Evolutionary conservation across 2,329 filamentous ascomycete genomes (phyloP).

Genomic region (Diaporthe aspalathi): DNA sequence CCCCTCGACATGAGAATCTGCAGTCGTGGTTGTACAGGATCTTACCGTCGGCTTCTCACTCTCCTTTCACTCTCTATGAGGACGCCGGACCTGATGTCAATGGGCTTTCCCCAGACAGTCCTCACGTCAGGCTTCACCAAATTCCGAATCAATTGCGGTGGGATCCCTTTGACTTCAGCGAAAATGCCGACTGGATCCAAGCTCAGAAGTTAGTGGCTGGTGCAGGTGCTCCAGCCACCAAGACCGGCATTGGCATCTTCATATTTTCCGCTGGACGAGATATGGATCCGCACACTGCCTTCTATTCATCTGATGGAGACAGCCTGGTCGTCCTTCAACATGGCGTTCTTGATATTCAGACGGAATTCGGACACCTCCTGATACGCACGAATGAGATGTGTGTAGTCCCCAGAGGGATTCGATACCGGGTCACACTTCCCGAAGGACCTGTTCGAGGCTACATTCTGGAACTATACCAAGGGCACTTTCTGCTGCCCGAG

Average conservation of each 20-base stretch:
- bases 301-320: slow-evolving; percentile 87
- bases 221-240: slow-evolving; percentile 83
- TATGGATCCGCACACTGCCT: slow-evolving; percentile 80
- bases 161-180: slow-evolving; percentile 79
- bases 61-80: too few species aligned
- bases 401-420: slow-evolving; percentile 79
- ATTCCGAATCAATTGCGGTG: slow-evolving; percentile 86
- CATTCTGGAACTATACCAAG: slow-evolving; percentile 76
- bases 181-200: slow-evolving; percentile 60
- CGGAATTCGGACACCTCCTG: slow-evolving; percentile 78
- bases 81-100: too few species aligned
- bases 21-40: too few species aligned
- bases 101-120: too few species aligned
- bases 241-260: slow-evolving; percentile 82
- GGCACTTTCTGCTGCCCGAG: slow-evolving; percentile 78
- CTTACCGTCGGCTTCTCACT: too few species aligned
- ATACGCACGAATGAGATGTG: slow-evolving; percentile 83
- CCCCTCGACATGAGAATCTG: too few species aligned
- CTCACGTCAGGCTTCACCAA: too few species aligned
- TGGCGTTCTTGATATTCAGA: slow-evolving; percentile 79
- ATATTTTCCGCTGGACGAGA: slow-evolving; percentile 82
- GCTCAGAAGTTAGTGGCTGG: slow-evolving; percentile 79
- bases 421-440: slow-evolving; percentile 76
- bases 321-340: slow-evolving; percentile 81
- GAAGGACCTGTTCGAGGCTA: slow-evolving; percentile 75